Base-by-base conservation (phyloP, 2,329 filamentous ascomycete genomes). In the Cordyceps farinosa region DNA sequence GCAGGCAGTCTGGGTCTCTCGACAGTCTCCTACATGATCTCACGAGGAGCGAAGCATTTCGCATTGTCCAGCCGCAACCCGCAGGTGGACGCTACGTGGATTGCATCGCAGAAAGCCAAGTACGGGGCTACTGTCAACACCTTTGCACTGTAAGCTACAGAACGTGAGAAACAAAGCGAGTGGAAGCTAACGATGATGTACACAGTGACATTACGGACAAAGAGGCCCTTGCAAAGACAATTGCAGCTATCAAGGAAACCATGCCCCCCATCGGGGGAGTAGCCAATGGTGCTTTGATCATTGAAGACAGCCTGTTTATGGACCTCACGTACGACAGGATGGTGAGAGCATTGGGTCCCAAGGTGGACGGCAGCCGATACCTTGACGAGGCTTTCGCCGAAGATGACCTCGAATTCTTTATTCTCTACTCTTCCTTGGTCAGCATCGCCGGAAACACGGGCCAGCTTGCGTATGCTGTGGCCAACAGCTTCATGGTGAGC, bases 191-290 rank as follows among this genome's bases (percentile, higher is more conserved):
- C 36, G 11, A 8, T 0, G 29, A 7, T 32, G 6, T 11, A 36
- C 5, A 5, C 8, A 54, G 51, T 5, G 72, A 69, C 36, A 67
- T 70, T 22, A 70, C 67, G 29, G 66, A 69, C 51, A 58, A 61
- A 17, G 50, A 44, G 3, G 60, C 64, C 11, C 44, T 68, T 1
- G 40, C 61, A 17, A 44, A 38, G 3, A 61, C 60, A 15, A 63
- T 65, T 15, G 57, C 56, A 3, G 22, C 69, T 7, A 72, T 78
- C 9, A 50, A 62, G 3, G 59, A 67, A 9, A 66, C 65, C 0
- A 69, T 77, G 67, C 77, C 77, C 1, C 70, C 71, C 0, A 70
- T 79, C 15, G 72, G 66, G 0, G 77, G 77, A 32, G 74, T 78
- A 6, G 70, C 70, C 3, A 73, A 78, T 44, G 76, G 75, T 3